phyloP scores from a whole-genome alignment of 148 eudicot genomes.

The Arctostaphylos glauca region DNA sequence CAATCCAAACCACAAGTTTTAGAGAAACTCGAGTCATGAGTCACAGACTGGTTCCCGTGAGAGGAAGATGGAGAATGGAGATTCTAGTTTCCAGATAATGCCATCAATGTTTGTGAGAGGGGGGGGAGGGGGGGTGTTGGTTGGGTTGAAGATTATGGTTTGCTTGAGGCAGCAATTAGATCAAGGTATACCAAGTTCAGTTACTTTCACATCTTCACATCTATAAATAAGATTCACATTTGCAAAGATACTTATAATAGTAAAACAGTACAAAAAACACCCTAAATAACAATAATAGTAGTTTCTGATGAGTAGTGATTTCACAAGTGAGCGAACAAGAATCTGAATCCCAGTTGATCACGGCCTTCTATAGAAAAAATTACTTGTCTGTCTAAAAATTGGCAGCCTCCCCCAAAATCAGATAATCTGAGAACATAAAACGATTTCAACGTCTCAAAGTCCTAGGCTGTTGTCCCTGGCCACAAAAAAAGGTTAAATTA shows the following conservation, averaged over 20 bases:
- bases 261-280: background rate
- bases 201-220: background rate
- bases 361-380: background rate
- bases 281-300: background rate
- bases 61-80: background rate
- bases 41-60: background rate
- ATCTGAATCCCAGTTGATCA: background rate
- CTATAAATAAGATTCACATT: background rate
- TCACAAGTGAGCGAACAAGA: background rate
- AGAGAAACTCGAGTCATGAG: background rate
- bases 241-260: background rate
- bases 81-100: background rate
- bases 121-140: no score
- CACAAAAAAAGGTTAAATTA: background rate
- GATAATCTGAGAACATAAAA: background rate
- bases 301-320: background rate
- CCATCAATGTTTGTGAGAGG: background rate
- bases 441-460: background rate
- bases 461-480: slow-evolving; percentile 12
- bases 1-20: background rate
- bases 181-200: background rate
- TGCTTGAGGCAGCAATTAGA: background rate
- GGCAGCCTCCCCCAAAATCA: background rate
- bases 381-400: background rate
- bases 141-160: background rate